phyloP scores from a whole-genome alignment of 305 asterid species.

The Plantago coronopus region DNA sequence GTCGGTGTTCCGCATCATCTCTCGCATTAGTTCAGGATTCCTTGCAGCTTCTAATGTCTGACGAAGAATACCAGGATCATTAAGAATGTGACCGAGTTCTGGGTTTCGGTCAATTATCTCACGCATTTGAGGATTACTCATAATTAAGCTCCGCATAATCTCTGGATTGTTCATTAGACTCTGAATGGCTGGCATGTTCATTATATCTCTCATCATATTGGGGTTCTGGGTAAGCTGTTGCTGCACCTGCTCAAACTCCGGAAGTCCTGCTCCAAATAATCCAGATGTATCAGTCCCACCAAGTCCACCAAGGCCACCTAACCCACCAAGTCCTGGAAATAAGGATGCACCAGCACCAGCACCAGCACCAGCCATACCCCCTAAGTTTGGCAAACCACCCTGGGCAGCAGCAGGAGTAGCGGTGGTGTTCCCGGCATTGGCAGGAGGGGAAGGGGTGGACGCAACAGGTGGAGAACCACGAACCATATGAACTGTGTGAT shows the following conservation, averaged over 20 bases:
- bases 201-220: constrained; percentile 60
- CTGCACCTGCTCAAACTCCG: constrained; percentile 66
- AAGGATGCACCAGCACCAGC: constrained; percentile 42
- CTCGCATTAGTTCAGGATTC: constrained; percentile 78
- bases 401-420: constrained; percentile 30
- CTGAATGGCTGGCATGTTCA: constrained; percentile 64
- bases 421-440: constrained; percentile 36
- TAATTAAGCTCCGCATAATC: constrained; percentile 57
- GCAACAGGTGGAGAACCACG: constrained; percentile 65
- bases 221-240: constrained; percentile 67
- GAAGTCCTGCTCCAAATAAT: constrained; percentile 61
- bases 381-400: constrained; percentile 36
- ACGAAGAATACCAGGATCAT: constrained; percentile 66
- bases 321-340: constrained; percentile 51
- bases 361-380: constrained; percentile 38
- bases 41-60: constrained; percentile 71
- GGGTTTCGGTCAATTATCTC: constrained; percentile 73
- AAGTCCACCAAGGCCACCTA: constrained; percentile 44
- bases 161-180: constrained; percentile 70
- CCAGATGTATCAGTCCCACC: constrained; percentile 47
- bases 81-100: constrained; percentile 67
- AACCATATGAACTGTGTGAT: constrained; percentile 73
- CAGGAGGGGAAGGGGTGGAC: constrained; percentile 40
- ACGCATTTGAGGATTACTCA: constrained; percentile 82
- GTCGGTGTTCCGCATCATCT: constrained; percentile 82